A percentile compares a stretch with the other conserved stretches of the same genome.
Evolutionary conservation across 179 eudicot genomes (phyloP).

Genomic region (Patellifolia procumbens): DNA sequence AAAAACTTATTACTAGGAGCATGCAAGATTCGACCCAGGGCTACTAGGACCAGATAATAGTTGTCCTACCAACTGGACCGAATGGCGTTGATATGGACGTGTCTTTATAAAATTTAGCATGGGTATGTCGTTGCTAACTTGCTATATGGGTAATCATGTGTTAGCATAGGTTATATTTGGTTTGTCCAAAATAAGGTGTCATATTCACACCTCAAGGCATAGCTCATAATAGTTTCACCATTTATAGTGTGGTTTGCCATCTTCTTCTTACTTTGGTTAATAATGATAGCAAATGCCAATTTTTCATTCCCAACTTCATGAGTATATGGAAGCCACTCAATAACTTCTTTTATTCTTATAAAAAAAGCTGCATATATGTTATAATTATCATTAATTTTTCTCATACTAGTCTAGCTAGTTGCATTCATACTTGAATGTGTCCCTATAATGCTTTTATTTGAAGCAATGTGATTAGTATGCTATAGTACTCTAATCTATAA

Average conservation of each 20-base stretch:
- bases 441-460: constrained; percentile 18
- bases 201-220: constrained; percentile 15
- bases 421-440: constrained; percentile 18
- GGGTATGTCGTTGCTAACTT: neutral
- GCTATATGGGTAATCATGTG: neutral
- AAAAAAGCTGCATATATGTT: neutral
- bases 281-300: constrained; percentile 4
- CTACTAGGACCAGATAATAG: too few species aligned
- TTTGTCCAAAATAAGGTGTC: constrained; percentile 25
- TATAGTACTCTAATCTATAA: neutral
- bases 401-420: neutral
- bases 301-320: neutral
- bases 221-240: constrained; percentile 23
- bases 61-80: too few species aligned
- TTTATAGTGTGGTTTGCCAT: constrained; percentile 6
- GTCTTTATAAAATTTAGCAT: neutral
- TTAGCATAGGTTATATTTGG: constrained; percentile 1
- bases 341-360: neutral
- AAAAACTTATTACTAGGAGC: too few species aligned
- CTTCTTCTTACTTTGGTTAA: constrained; percentile 10
- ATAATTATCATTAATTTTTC: constrained; percentile 16
- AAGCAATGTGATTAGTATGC: constrained; percentile 25
- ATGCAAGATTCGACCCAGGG: too few species aligned
- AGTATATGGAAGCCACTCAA: neutral
- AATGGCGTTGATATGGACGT: neutral